Base-by-base conservation (phyloP, 768 basidiomycete genomes). In the Boletales sp. region DNA sequence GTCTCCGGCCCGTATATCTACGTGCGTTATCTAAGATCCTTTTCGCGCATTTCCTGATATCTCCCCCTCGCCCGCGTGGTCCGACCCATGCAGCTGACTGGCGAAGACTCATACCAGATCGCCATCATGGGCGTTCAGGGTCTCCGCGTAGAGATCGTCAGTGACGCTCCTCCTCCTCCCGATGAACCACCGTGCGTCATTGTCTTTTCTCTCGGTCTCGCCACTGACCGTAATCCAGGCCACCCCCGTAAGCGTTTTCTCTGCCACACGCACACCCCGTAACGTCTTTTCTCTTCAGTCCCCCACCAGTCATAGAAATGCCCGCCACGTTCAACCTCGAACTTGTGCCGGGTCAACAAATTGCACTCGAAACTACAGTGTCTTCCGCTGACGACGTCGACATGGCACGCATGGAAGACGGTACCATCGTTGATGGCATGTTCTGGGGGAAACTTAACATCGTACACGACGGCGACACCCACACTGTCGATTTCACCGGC, bases 351-450 rank as follows among this genome's bases (percentile, higher is more conserved):
- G 88, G 89, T 14, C 89, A 90, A 67, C 75, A 80, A 37, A 85
- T 93, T 47, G 87, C 83, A 7, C 77, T 93, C 17, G 90, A 92
- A 57, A 87, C 87, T 3, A 86, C 80, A 15, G 78, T 91, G 31
- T 76, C 79, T 45, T 91, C 90, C 3, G 80, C 79, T 40, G 86
- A 87, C 32, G 90, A 91, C 57, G 77, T 91, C 32, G 90, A 93
- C 64, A 92, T 93, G 90, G 86, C 90, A 3, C 80, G 87, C 43
- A 90, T 90, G 86, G 90, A 92, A 55, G 90, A 93, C 58, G 90
- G 90, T 1, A 91, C 87, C 13, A 73, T 82, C 19, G 90, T 93
- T 17, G 90, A 89, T 43, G 90, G 90, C 36, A 72, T 80, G 68
- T 93, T 91, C 69, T 92, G 87, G 88, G 90, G 90, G 5, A 91